Conservation (phyloP, 768 basidiomycete genomes). For the Tephrocybe sp. region DNA sequence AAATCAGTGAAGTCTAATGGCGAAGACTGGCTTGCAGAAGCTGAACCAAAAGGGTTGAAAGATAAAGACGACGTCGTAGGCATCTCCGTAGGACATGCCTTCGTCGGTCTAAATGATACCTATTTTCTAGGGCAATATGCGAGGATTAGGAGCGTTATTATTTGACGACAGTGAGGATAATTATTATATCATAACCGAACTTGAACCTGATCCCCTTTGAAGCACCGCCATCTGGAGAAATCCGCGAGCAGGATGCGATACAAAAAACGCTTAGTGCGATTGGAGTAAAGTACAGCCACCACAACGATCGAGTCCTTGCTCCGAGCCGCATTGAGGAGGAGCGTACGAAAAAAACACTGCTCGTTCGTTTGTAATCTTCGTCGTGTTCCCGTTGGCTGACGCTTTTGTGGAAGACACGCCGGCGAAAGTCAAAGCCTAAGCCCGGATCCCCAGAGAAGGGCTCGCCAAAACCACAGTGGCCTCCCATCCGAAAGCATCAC, state of each 20-base stretch:
- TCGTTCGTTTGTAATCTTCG: constrained; percentile 33
- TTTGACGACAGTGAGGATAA: constrained; percentile 71
- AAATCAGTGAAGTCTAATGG: constrained; percentile 27
- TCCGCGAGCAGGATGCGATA: constrained; percentile 44
- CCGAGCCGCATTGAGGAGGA: constrained; percentile 71
- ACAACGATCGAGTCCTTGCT: constrained; percentile 68
- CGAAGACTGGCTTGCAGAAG: constrained; percentile 41
- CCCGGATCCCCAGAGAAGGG: constrained; percentile 18
- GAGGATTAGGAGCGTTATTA: constrained; percentile 63
- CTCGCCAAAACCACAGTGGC: constrained; percentile 54
- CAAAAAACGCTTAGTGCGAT: constrained; percentile 56
- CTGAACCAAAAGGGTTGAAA: constrained; percentile 38
- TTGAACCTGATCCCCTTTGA: too few species aligned
- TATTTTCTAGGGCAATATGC: constrained; percentile 45
- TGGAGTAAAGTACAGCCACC: constrained; percentile 73
- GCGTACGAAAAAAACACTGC: constrained; percentile 51
- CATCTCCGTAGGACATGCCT: neutral
- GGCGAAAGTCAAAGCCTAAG: constrained; percentile 23
- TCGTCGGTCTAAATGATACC: neutral
- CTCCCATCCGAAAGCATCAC: constrained; percentile 64
- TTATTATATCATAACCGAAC: too few species aligned
- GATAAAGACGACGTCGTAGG: constrained; percentile 42
- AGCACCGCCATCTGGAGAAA: constrained; percentile 37
- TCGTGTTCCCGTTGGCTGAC: neutral
- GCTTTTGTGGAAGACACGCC: constrained; percentile 30